Evolutionary conservation across 148 eudicot species (phyloP).

Genomic region (Spergularia bocconei): DNA sequence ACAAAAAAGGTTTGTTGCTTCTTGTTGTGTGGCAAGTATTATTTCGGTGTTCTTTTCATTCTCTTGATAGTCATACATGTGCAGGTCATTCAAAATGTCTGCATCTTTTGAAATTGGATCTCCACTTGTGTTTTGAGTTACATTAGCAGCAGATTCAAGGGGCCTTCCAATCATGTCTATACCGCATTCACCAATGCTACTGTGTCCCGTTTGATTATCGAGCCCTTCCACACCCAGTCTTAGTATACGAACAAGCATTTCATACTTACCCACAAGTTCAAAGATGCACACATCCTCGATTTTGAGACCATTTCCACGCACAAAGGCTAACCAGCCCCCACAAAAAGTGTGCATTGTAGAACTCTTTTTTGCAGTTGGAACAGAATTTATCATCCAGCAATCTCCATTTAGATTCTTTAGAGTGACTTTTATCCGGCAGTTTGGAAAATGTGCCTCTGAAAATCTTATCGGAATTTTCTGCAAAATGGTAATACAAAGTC

Average conservation of each 20-base stretch:
- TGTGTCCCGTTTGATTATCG: constrained; percentile 43
- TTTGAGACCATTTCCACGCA: constrained; percentile 68
- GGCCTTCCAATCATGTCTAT: constrained; percentile 20
- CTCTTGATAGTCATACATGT: not conserved
- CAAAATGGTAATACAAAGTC: constrained; percentile 13
- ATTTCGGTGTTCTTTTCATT: not conserved
- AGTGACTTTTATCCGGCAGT: constrained; percentile 51
- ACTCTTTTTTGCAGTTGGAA: constrained; percentile 51
- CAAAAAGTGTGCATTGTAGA: constrained; percentile 57
- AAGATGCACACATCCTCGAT: constrained; percentile 88
- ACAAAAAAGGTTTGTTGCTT: constrained; percentile 5
- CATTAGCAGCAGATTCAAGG: constrained; percentile 8
- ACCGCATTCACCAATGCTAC: constrained; percentile 21
- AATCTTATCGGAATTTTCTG: constrained; percentile 78
- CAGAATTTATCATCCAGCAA: constrained; percentile 65
- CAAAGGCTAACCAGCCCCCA: constrained; percentile 94
- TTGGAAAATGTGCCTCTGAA: constrained; percentile 63
- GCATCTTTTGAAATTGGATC: not conserved
- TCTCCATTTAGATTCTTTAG: constrained; percentile 72
- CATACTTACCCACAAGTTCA: constrained; percentile 70
- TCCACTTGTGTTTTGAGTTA: constrained; percentile 7
- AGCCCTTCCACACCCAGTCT: constrained; percentile 57
- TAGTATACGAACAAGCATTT: constrained; percentile 78
- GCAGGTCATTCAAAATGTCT: constrained; percentile 7
- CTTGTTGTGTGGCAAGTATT: constrained; percentile 12